Conservation (phyloP, 2,329 filamentous ascomycete genomes). For the Alternaria hordeiaustralica region DNA sequence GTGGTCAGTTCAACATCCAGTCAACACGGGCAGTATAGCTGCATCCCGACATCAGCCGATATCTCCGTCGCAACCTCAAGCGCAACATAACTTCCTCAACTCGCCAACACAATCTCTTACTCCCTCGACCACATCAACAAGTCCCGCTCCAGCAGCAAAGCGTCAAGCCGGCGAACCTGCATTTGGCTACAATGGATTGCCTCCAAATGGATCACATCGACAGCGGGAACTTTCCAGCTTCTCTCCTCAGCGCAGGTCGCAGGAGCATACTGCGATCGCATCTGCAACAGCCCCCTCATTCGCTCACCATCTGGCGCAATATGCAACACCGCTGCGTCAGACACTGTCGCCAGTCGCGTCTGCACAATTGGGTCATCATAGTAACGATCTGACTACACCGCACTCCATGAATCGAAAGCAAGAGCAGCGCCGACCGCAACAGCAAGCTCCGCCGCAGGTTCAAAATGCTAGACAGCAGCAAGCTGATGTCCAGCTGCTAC, state of each 20-base stretch:
- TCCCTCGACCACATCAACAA: background rate
- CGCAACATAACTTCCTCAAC: background rate
- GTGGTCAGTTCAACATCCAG: background rate
- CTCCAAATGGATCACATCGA: background rate
- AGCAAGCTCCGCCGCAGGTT: background rate
- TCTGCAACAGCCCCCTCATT: background rate
- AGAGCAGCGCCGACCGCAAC: background rate
- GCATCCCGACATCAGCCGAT: no score
- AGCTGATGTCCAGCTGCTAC: background rate
- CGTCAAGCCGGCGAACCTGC: background rate
- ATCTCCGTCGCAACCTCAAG: background rate
- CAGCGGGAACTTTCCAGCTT: background rate
- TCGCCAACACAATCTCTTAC: accelerated
- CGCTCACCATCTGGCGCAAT: background rate
- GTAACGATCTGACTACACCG: no score
- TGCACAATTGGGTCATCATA: no score
- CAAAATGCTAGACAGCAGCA: accelerated
- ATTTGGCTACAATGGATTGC: background rate
- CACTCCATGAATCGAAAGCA: background rate
- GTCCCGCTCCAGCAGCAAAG: background rate
- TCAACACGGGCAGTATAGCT: background rate
- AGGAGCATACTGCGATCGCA: background rate
- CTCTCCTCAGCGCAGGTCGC: background rate
- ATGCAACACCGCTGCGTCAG: background rate
- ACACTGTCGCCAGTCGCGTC: background rate